A percentile compares a stretch with the other conserved stretches of the same genome.
Evolutionary conservation across 2,329 filamentous ascomycete genomes (phyloP).

Genomic region (Metarhizium rileyi): DNA sequence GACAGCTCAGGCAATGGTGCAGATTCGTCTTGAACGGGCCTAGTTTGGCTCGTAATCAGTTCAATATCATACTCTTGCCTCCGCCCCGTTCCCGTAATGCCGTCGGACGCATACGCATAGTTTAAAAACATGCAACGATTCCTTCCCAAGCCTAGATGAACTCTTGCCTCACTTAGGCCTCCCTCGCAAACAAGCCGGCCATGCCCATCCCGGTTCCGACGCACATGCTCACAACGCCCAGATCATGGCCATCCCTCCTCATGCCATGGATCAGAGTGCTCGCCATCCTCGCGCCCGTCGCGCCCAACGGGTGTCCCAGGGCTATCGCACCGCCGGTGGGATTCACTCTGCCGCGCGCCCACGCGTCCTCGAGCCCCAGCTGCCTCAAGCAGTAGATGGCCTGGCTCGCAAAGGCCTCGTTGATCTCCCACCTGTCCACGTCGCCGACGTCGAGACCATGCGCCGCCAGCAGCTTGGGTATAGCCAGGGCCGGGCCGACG

Average conservation of each 20-base stretch:
- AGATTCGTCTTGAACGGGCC: no score
- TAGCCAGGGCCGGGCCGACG: conserved; percentile 75
- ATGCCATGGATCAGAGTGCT: conserved; percentile 58
- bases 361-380: conserved; percentile 54
- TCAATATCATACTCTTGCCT: no score
- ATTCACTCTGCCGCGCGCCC: conserved; percentile 65
- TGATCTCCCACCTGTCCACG: conserved; percentile 84
- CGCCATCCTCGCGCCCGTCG: conserved; percentile 75
- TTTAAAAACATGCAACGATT: no score
- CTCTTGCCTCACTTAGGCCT: conserved; percentile 19
- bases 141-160: no score
- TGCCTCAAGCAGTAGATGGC: conserved; percentile 61
- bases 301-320: conserved; percentile 84
- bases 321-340: conserved; percentile 90
- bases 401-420: conserved; percentile 68
- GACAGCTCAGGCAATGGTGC: no score
- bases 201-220: conserved; percentile 75
- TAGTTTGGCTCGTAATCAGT: no score
- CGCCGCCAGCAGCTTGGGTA: conserved; percentile 67
- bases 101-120: no score
- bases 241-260: conserved; percentile 59
- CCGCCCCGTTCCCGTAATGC: no score
- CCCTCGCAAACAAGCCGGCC: conserved; percentile 56
- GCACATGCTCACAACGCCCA: conserved; percentile 89
- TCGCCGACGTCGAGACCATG: conserved; percentile 59